Conservation (phyloP, 2,329 filamentous ascomycete genomes). For the Neonectria faginata region DNA sequence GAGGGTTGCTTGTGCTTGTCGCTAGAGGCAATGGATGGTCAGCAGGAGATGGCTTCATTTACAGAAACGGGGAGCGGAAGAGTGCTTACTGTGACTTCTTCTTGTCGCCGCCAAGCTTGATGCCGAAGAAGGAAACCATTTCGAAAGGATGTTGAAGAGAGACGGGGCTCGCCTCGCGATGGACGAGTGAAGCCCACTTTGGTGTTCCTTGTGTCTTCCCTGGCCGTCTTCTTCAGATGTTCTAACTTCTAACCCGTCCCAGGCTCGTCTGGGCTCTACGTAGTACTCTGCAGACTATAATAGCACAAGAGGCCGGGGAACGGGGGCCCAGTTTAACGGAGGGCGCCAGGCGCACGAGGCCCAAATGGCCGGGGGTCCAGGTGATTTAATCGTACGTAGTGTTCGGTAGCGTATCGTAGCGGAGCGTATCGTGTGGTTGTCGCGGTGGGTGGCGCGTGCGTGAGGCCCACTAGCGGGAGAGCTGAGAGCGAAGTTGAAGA, state of each 20-base stretch:
- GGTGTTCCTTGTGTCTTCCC: not conserved
- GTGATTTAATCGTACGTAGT: slow-evolving; percentile 32
- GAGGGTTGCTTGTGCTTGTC: slow-evolving; percentile 38
- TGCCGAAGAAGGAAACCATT: slow-evolving; percentile 71
- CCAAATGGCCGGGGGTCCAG: slow-evolving; percentile 34
- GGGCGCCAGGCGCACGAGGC: slow-evolving; percentile 32
- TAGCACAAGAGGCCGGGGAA: slow-evolving; percentile 24
- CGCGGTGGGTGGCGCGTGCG: slow-evolving; percentile 1
- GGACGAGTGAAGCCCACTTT: slow-evolving; percentile 18
- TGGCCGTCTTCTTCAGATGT: not conserved
- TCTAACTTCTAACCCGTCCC: not conserved
- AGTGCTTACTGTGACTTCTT: slow-evolving; percentile 64
- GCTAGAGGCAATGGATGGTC: slow-evolving; percentile 26
- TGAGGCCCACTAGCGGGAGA: slow-evolving; percentile 5
- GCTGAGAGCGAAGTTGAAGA: slow-evolving; percentile 12
- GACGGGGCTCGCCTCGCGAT: slow-evolving; percentile 1
- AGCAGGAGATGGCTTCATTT: slow-evolving; percentile 19
- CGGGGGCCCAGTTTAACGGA: slow-evolving; percentile 36
- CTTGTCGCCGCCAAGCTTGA: slow-evolving; percentile 67
- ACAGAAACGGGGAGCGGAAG: not conserved
- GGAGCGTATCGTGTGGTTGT: slow-evolving; percentile 8
- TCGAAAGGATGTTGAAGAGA: slow-evolving; percentile 20
- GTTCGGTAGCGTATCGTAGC: slow-evolving; percentile 8
- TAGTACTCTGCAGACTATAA: not conserved
- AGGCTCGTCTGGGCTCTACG: slow-evolving; percentile 1